phyloP scores from a whole-genome alignment of 2,329 filamentous ascomycete genomes.

The Penicillium aurantiogriseum region DNA sequence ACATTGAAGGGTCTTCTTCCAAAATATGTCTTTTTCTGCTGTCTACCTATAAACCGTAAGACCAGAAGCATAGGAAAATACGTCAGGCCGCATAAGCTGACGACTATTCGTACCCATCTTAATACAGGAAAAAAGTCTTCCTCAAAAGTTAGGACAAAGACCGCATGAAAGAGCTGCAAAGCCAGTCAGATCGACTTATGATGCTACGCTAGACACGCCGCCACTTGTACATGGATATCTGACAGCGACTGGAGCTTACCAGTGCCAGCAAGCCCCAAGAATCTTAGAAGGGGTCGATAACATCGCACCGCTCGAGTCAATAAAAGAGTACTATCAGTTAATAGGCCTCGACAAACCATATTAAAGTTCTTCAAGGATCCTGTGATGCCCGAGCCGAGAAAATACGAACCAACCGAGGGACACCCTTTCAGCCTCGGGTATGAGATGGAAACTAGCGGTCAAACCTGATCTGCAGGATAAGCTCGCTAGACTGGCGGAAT shows the following conservation, averaged over 20 bases:
- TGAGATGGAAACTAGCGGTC: background rate
- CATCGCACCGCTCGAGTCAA: fast-evolving
- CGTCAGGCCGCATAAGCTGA: no score
- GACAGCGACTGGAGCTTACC: background rate
- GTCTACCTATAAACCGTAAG: no score
- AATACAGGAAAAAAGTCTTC: background rate
- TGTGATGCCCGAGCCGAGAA: background rate
- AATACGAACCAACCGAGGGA: background rate
- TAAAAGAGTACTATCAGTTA: no score
- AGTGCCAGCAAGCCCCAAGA: background rate
- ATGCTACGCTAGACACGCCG: background rate
- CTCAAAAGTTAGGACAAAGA: background rate
- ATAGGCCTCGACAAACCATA: background rate
- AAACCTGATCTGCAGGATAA: background rate
- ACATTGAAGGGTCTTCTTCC: no score
- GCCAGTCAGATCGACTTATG: background rate
- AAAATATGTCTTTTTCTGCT: no score
- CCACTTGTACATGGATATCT: background rate
- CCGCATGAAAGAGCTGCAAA: background rate
- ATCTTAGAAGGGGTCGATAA: background rate
- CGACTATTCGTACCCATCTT: no score
- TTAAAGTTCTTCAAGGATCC: background rate
- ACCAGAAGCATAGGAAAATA: no score
- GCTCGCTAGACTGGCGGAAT: background rate
- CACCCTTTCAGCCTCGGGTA: background rate